phyloP scores from a whole-genome alignment of 129 eudicot species.

The Pulicaria dysenterica region DNA sequence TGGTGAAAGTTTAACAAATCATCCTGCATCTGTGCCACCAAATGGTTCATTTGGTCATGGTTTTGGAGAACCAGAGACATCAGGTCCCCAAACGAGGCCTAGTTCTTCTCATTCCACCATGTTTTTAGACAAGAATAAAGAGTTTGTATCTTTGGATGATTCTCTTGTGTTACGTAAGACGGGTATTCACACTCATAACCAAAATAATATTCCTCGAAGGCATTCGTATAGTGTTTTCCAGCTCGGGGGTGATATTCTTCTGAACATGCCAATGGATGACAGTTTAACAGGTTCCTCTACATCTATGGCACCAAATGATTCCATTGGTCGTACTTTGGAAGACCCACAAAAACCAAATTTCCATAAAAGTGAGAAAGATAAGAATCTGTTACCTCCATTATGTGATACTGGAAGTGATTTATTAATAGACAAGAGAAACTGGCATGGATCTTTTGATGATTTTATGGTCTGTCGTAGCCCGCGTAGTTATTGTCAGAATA shows the following conservation, averaged over 20 bases:
- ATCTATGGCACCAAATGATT: background rate
- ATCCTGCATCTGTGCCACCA: slow-evolving; percentile 16
- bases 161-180: slow-evolving; percentile 23
- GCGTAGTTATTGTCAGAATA: slow-evolving; percentile 15
- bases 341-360: slow-evolving; percentile 5
- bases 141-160: slow-evolving; percentile 33
- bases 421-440: slow-evolving; percentile 25
- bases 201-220: slow-evolving; percentile 35
- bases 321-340: background rate
- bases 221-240: slow-evolving; percentile 41
- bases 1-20: background rate
- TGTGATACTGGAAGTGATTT: slow-evolving; percentile 18
- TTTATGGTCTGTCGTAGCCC: slow-evolving; percentile 26
- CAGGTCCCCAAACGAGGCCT: slow-evolving; percentile 10
- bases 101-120: background rate
- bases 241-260: slow-evolving; percentile 38
- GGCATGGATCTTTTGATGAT: slow-evolving; percentile 42
- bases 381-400: slow-evolving; percentile 30
- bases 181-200: slow-evolving; percentile 10
- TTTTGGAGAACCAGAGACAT: slow-evolving; percentile 38
- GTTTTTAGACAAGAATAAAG: slow-evolving; percentile 8
- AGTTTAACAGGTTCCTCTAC: background rate
- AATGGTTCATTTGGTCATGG: slow-evolving; percentile 11
- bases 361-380: slow-evolving; percentile 22
- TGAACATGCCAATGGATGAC: slow-evolving; percentile 36